Base-by-base conservation (phyloP, 202 grass and related monocot genomes). In the Cymbopogon flexuosus region DNA sequence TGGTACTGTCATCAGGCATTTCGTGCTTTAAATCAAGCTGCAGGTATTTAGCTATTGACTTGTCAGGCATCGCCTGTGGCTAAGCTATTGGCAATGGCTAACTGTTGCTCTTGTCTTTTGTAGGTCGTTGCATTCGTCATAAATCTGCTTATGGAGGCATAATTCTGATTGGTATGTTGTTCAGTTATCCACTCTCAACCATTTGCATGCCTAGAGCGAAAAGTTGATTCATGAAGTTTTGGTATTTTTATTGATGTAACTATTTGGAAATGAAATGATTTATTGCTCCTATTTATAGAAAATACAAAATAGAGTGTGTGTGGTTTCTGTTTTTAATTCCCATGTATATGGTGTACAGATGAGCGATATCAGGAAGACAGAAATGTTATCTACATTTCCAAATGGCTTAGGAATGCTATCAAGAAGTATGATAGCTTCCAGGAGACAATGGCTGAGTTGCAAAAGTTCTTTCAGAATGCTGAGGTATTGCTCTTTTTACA, bases 1-100 rank as follows among this genome's bases (percentile, higher is more conserved):
- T 97, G 95, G 95, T 97, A 98, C 58, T 94, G 95, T 64, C 92
- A 94, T 74, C 95, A 98, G 84, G 92, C 95, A 87, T 98, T 98
- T 73, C 95, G 92, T 86, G 92, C 95, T 79, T 81, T 98, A 74
- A 98, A 94, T 80, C 95, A 98, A 89, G 95, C 95, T 86, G 92
- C 92, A 74, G 95, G 95, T 94, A 88, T 5, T 77, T 45, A 72
- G 23, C 30, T 66, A 34, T 4, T 49, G 30, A 72, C 49, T 68
- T 52, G 51, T 24, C 23, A 33, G 29, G n/a, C 31, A 60, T 62
- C 61, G 65, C 36, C 35, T 84, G 40, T 79, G 29, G 49, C 43
- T 27, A 84, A 79, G 67, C 73, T 10, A 5, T 84, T 66, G 52
- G 65, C 87, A 70, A 71, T 87, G 57, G 34, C 73, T 84, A 70